Evolutionary conservation across 345 rosid genomes (phyloP), one percentile per base, ranked within the genome.

Genomic region (Pistacia atlantica): DNA sequence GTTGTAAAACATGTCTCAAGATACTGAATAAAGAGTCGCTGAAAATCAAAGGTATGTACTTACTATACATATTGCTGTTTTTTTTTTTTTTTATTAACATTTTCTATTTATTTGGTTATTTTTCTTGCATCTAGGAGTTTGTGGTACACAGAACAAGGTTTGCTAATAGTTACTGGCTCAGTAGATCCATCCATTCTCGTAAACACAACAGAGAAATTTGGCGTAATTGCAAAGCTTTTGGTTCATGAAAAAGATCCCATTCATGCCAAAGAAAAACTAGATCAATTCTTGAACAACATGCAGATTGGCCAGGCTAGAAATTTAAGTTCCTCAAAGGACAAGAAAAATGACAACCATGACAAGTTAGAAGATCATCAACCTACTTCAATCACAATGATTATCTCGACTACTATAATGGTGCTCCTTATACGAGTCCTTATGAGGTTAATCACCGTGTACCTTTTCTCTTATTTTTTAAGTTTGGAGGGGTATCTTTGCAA

Each of bases 221-320:
- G 84, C 14, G 59, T 18, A 71, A 49, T 20, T 22, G 76, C 75
- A 45, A 67, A 78, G 71, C 38, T 84, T 57, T 35, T 28, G 65
- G 60, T 67, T 64, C 46, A 61, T 37, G 79, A 77, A 46, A 77
- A 71, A 71, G 13, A 72, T 45, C 57, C 71, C 57, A 62, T 45
- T 0, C 35, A 45, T 2, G 75, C 58, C 56, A 31, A 63, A 16
- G 45, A 66, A n/a, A 59, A 49, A 61, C 57, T 48, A 1, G 42
- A 79, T 12, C 46, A 79, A 48, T 37, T 31, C n/a, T 37, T 51
- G 38, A 67, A 62, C 37, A 78, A 31, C 11, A 35, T 3, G 67
- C 58, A 48, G 35, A 65, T 14, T 20, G 72, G 60, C 18, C 65
- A 11, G 3, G 17, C 37, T 17, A 5, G 28, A 33, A 10, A 20